Evolutionary conservation across 2,329 filamentous ascomycete genomes (phyloP), one percentile per base, ranked within the genome.

Genomic region (Monilinia laxa): DNA sequence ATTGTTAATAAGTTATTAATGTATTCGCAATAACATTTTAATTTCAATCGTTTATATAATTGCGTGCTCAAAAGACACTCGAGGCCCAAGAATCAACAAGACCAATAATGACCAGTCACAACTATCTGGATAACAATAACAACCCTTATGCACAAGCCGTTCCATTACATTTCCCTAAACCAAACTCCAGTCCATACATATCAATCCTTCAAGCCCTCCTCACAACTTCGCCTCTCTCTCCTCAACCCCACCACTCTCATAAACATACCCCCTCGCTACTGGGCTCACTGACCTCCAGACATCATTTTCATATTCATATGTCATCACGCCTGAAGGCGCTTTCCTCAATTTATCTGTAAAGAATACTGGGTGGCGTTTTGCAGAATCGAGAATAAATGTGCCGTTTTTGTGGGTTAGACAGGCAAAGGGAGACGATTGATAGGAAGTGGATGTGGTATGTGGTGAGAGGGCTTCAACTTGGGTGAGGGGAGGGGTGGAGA

Each of bases 351-450:
- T 82, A 40, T 85, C 80, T 0, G 89, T 90, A 79, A 93, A 92
- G 78, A 93, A 93, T 1, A 92, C 90, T 0, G 90, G 90, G 71
- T 93, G 90, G 35, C 85, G 80, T 51, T 81, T 81, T 1, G 90
- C 85, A 12, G 85, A 80, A 75, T 90, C 72, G 11, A 71, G 67
- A 16, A 72, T 40, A 18, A 68, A 52, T 28, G 59, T 57, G 47
- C 65, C 58, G n/a, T 57, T 54, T 63, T 18, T 55, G 14, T 23
- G 18, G n/a, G 40, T n/a, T 28, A 54, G 35, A 45, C 16, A 12
- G 18, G 54, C 40, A 72, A 54, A 74, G 71, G 74, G 73, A 73
- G 25, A 72, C n/a, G 14, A 47, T n/a, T 51, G 12, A 7, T 4
- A 14, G 31, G 62, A 70, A 31, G 59, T 63, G 28, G 63, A 64